Percentiles rank a stretch among this genome's conserved stretches.
phyloP scores from a whole-genome alignment of 768 basidiomycete genomes.

The Suillus variegatus region DNA sequence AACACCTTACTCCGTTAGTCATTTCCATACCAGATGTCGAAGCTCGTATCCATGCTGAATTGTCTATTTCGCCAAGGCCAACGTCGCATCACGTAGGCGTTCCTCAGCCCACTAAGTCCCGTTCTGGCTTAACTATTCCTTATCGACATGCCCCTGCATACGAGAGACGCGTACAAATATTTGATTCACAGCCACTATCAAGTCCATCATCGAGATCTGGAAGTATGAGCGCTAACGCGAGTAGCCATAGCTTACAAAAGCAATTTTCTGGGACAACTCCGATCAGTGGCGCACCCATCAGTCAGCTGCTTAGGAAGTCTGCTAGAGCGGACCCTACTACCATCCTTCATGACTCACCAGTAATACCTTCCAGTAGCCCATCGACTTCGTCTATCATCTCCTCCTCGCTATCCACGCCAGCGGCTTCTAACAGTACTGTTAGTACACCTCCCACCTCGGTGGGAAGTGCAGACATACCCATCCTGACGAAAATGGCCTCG shows the following conservation, averaged over 20 bases:
- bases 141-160: constrained; percentile 46
- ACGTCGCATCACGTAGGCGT: constrained; percentile 82
- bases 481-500: constrained; percentile 35
- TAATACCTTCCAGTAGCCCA: constrained; percentile 38
- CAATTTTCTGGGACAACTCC: constrained; percentile 17
- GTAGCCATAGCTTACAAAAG: constrained; percentile 19
- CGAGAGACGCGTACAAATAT: constrained; percentile 75
- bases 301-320: constrained; percentile 22
- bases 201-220: constrained; percentile 45
- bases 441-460: constrained; percentile 62
- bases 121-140: constrained; percentile 62
- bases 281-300: constrained; percentile 19
- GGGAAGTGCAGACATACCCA: constrained; percentile 37
- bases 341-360: constrained; percentile 13
- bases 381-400: constrained; percentile 39
- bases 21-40: constrained; percentile 84
- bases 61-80: constrained; percentile 66
- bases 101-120: constrained; percentile 66
- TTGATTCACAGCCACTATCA: constrained; percentile 76
- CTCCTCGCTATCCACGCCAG: constrained; percentile 49
- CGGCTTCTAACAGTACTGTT: constrained; percentile 39
- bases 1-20: constrained; percentile 43
- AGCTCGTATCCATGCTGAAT: constrained; percentile 67
- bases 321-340: constrained; percentile 10
- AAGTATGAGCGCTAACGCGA: constrained; percentile 32